phyloP scores from a whole-genome alignment of 768 basidiomycete genomes.

The Ramaria sp. region DNA sequence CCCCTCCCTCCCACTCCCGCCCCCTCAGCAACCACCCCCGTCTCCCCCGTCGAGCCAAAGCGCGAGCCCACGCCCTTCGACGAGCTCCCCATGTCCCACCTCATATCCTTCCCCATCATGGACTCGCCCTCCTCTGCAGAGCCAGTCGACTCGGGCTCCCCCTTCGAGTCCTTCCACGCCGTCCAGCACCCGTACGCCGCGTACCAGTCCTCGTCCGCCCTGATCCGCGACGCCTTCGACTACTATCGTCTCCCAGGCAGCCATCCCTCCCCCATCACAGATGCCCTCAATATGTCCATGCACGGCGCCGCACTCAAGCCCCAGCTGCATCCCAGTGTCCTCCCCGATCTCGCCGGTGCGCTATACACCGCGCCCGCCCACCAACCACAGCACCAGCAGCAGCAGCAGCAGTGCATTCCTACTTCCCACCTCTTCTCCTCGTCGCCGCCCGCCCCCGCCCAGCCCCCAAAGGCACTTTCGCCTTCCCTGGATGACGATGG shows the following conservation, averaged over 20 bases:
- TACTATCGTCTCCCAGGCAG: slow-evolving; percentile 8
- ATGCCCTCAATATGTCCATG: slow-evolving; percentile 5
- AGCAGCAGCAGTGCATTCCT: slow-evolving; percentile 7
- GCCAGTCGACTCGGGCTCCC: not conserved
- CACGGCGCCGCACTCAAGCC: slow-evolving; percentile 6
- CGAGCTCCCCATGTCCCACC: slow-evolving; percentile 10
- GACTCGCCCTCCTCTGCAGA: not conserved
- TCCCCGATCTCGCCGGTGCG: not conserved
- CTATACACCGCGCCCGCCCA: slow-evolving; percentile 2
- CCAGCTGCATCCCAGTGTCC: slow-evolving; percentile 1
- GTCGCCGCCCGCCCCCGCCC: slow-evolving; percentile 1
- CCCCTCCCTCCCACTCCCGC: slow-evolving; percentile 11
- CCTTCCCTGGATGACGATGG: not conserved
- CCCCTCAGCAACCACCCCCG: slow-evolving; percentile 4
- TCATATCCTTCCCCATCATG: slow-evolving; percentile 8
- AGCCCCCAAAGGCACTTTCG: not conserved
- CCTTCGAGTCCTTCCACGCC: slow-evolving; percentile 6
- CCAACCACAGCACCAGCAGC: slow-evolving; percentile 2
- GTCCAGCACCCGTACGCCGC: not conserved
- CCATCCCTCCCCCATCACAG: not conserved
- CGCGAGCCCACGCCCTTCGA: slow-evolving; percentile 6
- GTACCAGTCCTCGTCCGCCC: not conserved
- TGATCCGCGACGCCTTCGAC: slow-evolving; percentile 8
- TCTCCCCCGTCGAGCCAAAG: not conserved
- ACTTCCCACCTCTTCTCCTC: slow-evolving; percentile 5